A percentile compares a stretch with the other conserved stretches of the same genome.
phyloP scores from a whole-genome alignment of 495 filamentous ascomycete genomes.

The Penicillium flavigenum region DNA sequence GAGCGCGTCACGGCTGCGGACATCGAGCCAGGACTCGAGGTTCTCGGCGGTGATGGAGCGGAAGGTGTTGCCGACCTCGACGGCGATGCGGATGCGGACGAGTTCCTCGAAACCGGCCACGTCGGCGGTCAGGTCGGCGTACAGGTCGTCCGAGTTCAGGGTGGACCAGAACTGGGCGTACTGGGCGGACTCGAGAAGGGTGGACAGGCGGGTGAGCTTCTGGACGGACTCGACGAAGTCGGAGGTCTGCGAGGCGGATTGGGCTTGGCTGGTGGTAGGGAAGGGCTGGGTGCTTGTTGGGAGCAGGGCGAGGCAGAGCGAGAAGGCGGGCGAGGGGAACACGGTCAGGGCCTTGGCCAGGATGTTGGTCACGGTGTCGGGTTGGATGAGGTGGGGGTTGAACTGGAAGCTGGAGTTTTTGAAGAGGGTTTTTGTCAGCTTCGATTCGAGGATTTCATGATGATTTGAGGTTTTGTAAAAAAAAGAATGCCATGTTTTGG shows the following conservation, averaged over 20 bases:
- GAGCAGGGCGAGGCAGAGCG: constrained; percentile 88
- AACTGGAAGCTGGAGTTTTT: constrained; percentile 81
- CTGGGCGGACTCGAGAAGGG: constrained; percentile 78
- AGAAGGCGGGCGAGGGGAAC: constrained; percentile 96
- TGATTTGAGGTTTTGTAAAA: background rate
- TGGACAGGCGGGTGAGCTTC: constrained; percentile 81
- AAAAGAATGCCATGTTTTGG: background rate
- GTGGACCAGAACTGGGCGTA: constrained; percentile 93
- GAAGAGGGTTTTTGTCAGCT: constrained; percentile 10
- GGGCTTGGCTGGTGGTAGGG: constrained; percentile 52
- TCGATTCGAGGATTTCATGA: constrained; percentile 7
- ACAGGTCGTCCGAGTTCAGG: constrained; percentile 90
- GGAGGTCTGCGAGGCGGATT: constrained; percentile 64
- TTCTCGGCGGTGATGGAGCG: constrained; percentile 74
- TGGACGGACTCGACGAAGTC: constrained; percentile 77
- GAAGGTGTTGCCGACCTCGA: constrained; percentile 83
- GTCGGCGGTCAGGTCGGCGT: constrained; percentile 92
- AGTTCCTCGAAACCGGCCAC: constrained; percentile 96
- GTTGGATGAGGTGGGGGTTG: constrained; percentile 95
- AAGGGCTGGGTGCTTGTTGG: constrained; percentile 68
- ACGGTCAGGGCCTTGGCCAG: constrained; percentile 96
- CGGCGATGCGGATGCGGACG: constrained; percentile 86
- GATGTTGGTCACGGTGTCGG: constrained; percentile 97
- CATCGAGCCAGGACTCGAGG: constrained; percentile 84
- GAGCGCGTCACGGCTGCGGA: constrained; percentile 66